These are phyloP conservation scores for Diospyros lotus DNA, from an alignment of 148 eudicot species.

Conservation along the genomic window DNA sequence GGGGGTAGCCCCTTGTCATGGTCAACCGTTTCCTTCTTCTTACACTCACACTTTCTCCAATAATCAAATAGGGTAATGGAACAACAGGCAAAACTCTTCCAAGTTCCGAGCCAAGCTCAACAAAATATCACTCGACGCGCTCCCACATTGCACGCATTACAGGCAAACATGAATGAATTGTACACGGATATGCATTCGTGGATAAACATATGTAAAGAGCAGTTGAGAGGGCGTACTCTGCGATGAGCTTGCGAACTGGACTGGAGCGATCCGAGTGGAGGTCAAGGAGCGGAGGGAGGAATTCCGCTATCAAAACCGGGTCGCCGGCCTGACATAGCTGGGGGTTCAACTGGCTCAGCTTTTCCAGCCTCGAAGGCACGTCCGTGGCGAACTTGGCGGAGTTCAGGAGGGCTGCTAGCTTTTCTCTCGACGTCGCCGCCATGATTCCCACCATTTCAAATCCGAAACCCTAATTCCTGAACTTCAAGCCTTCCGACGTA, in stretches of 20 bases:
- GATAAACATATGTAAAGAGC: background rate
- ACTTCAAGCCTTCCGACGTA: background rate
- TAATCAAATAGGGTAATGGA: background rate
- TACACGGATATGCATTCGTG: no score
- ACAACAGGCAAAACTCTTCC: background rate
- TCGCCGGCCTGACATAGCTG: constrained; percentile 26
- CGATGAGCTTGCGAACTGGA: constrained; percentile 61
- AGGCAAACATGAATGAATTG: background rate
- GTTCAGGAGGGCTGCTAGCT: constrained; percentile 40
- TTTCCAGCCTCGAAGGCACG: constrained; percentile 50
- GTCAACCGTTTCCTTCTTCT: background rate
- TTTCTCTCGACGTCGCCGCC: constrained; percentile 38
- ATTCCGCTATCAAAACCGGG: constrained; percentile 29
- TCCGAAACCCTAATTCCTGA: constrained; percentile 21
- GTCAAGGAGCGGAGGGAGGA: constrained; percentile 45
- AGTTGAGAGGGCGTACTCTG: constrained; percentile 37
- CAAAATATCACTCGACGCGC: background rate
- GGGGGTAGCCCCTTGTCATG: no score
- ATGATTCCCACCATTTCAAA: constrained; percentile 49
- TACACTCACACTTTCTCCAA: background rate
- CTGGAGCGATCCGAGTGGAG: constrained; percentile 51
- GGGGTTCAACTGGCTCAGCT: constrained; percentile 35
- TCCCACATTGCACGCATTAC: background rate
- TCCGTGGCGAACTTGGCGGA: constrained; percentile 41
- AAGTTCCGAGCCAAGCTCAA: background rate